phyloP scores from a whole-genome alignment of 495 filamentous ascomycete species.

The Thermochaetoides thermophila region DNA sequence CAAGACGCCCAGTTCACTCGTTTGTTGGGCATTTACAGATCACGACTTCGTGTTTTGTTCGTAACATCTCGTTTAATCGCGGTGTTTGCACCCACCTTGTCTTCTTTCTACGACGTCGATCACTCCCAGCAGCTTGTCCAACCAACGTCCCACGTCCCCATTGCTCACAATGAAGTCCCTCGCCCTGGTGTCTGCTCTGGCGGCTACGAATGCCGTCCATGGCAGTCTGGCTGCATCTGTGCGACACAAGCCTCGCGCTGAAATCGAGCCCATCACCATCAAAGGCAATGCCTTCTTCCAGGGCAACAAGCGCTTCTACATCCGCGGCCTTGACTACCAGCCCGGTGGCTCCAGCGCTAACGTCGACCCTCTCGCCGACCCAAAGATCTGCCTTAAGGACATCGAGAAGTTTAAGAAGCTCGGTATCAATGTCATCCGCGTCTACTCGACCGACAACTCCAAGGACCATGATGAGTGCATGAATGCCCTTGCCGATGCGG shows the following conservation, averaged over 20 bases:
- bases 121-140: too few relatives aligned
- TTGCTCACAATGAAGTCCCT: conserved; percentile 42
- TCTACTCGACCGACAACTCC: conserved; percentile 91
- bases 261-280: conserved; percentile 25
- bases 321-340: conserved; percentile 93
- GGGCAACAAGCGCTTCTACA: conserved; percentile 73
- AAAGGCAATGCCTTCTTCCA: conserved; percentile 65
- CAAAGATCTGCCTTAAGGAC: conserved; percentile 61
- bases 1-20: conserved; percentile 12
- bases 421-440: conserved; percentile 81
- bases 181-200: conserved; percentile 33
- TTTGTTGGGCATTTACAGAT: conserved; percentile 19
- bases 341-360: conserved; percentile 56
- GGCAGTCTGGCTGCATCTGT: conserved; percentile 37
- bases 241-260: conserved; percentile 40
- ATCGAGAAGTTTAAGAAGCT: conserved; percentile 73
- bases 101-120: too few relatives aligned
- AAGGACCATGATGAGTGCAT: conserved; percentile 75
- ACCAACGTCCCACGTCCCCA: too few relatives aligned
- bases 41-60: too few relatives aligned
- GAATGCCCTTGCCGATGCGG: conserved; percentile 62
- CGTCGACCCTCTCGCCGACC: conserved; percentile 75
- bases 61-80: too few relatives aligned
- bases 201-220: conserved; percentile 37
- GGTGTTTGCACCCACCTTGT: too few relatives aligned